Evolutionary conservation across 768 basidiomycete species (phyloP).

Genomic region (Boletus subparvulus): DNA sequence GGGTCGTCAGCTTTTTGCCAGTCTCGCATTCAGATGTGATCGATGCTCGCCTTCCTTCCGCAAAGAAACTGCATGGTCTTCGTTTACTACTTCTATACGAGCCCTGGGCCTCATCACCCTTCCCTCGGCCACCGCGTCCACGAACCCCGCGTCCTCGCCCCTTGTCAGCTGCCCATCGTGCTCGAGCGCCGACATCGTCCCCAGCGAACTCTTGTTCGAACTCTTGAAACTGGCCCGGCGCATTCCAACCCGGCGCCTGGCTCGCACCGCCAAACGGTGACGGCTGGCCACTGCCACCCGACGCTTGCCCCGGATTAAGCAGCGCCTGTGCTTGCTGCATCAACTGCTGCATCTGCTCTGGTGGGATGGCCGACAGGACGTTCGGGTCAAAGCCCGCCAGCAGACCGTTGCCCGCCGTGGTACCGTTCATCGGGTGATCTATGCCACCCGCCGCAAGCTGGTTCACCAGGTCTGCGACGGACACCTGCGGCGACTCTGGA

Average conservation of each 20-base stretch:
- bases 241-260: slow-evolving; percentile 39
- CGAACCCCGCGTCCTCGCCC: slow-evolving; percentile 56
- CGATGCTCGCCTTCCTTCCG: slow-evolving; percentile 88
- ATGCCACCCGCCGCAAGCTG: slow-evolving; percentile 52
- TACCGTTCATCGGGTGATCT: slow-evolving; percentile 40
- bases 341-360: slow-evolving; percentile 65
- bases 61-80: slow-evolving; percentile 89
- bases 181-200: slow-evolving; percentile 44
- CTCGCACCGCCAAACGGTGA: slow-evolving; percentile 38
- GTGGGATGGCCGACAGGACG: slow-evolving; percentile 42
- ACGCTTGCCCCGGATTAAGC: slow-evolving; percentile 27
- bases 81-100: slow-evolving; percentile 79
- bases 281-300: slow-evolving; percentile 32
- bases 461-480: slow-evolving; percentile 70
- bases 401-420: slow-evolving; percentile 34
- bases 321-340: slow-evolving; percentile 44
- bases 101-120: slow-evolving; percentile 44
- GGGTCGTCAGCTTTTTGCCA: slow-evolving; percentile 36
- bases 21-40: slow-evolving; percentile 35
- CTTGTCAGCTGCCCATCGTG: slow-evolving; percentile 46
- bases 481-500: slow-evolving; percentile 33
- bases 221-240: slow-evolving; percentile 39
- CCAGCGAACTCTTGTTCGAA: slow-evolving; percentile 50
- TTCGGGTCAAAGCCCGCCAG: slow-evolving; percentile 43
- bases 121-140: slow-evolving; percentile 57